phyloP scores from a whole-genome alignment of 768 basidiomycete genomes.

The Mycena crocata region DNA sequence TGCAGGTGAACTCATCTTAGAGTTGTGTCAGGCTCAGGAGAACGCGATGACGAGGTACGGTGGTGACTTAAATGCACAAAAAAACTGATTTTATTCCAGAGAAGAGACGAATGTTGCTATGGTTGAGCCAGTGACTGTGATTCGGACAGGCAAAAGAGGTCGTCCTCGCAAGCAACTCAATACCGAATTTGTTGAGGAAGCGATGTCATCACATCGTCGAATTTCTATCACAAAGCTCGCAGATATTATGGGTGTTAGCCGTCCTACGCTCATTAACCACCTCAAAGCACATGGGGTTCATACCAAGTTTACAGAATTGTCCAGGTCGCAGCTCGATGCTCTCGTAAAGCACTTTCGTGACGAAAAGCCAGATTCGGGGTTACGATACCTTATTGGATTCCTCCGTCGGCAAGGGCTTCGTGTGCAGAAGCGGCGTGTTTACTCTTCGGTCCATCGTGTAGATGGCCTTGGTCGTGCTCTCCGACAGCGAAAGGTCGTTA shows the following conservation, averaged over 20 bases:
- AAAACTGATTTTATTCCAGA: neutral
- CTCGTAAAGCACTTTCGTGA: conserved; percentile 28
- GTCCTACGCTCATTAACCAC: neutral
- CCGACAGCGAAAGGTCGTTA: conserved; percentile 25
- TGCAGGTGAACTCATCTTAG: neutral
- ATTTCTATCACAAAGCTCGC: conserved; percentile 11
- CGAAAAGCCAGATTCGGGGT: conserved; percentile 37
- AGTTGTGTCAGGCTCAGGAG: conserved; percentile 4
- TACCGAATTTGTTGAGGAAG: neutral
- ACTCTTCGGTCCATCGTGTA: conserved; percentile 33
- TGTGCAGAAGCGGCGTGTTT: conserved; percentile 32
- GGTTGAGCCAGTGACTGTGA: conserved; percentile 8
- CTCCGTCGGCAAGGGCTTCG: conserved; percentile 35
- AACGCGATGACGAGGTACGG: neutral
- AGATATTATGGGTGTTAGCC: neutral
- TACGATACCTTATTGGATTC: conserved; percentile 40
- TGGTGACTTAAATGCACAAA: neutral
- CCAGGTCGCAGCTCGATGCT: conserved; percentile 18
- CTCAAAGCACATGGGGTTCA: conserved; percentile 5
- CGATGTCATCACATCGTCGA: neutral
- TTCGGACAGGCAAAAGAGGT: conserved; percentile 4
- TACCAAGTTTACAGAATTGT: conserved; percentile 12
- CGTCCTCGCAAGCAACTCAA: conserved; percentile 13
- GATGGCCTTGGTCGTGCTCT: conserved; percentile 38
- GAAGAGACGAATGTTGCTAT: conserved; percentile 8